Conservation (phyloP, 495 filamentous ascomycete species). For the Penicillium ochrochloron region DNA sequence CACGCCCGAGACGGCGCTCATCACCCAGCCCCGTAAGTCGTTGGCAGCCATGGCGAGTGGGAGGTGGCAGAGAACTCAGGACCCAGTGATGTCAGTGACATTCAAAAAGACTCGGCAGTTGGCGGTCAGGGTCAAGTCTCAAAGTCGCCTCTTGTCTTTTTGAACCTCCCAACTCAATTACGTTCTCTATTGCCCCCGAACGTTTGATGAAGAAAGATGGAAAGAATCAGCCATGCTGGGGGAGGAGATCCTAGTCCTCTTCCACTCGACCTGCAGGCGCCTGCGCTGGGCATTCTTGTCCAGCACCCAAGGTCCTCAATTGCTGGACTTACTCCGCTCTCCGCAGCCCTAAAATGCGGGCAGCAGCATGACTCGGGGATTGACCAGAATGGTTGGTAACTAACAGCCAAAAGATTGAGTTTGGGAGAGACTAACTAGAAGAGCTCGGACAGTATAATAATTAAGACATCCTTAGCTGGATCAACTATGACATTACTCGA, state of each 20-base stretch:
- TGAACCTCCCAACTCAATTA: not conserved
- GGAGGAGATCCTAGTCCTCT: not conserved
- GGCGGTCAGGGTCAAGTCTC: slow-evolving; percentile 6
- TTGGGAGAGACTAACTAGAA: not conserved
- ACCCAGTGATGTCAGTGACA: slow-evolving; percentile 27
- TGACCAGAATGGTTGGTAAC: not conserved
- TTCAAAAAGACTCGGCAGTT: slow-evolving; percentile 22
- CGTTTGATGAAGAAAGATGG: not conserved
- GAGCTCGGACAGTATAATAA: not conserved
- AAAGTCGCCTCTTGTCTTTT: not conserved
- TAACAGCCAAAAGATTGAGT: not conserved
- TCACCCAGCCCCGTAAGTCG: slow-evolving; percentile 91
- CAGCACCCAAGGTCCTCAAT: slow-evolving; percentile 27
- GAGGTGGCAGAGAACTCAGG: slow-evolving; percentile 20
- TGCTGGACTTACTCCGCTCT: not conserved
- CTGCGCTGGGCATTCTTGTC: slow-evolving; percentile 17
- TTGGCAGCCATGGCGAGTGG: slow-evolving; percentile 57
- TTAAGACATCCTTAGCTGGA: not conserved
- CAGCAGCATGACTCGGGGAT: not conserved
- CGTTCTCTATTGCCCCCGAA: not conserved
- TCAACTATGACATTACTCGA: not conserved
- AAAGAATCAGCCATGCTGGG: not conserved
- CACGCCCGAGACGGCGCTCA: slow-evolving; percentile 82
- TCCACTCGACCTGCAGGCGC: not conserved
- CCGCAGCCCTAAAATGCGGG: slow-evolving; percentile 7